Conservation (phyloP, 2,329 filamentous ascomycete species). For the Alternaria conjuncta region DNA sequence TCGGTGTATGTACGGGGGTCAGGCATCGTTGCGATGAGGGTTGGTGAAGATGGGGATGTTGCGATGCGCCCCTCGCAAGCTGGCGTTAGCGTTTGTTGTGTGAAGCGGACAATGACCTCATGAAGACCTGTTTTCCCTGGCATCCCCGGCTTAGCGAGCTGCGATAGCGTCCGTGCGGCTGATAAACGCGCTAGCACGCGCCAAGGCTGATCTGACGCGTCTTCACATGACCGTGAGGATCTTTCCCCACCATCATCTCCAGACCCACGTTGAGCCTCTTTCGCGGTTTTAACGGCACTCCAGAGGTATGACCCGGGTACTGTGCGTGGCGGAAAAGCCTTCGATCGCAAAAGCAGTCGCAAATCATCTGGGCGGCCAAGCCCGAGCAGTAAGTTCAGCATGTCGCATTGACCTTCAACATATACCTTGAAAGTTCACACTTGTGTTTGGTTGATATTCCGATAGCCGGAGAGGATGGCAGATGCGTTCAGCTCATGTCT, state of each 20-base stretch:
- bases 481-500: background rate
- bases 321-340: constrained; percentile 86
- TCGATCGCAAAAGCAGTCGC: constrained; percentile 96
- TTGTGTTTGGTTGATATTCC: background rate
- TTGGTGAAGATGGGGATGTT: background rate
- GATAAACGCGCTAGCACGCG: constrained; percentile 24
- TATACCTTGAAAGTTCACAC: background rate
- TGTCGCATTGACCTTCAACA: background rate
- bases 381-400: constrained; percentile 65
- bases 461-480: background rate
- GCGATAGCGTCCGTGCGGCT: constrained; percentile 17
- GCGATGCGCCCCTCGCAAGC: background rate
- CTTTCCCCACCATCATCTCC: background rate
- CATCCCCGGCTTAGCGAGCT: constrained; percentile 12
- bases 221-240: constrained; percentile 42
- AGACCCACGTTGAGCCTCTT: constrained; percentile 2
- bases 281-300: constrained; percentile 5
- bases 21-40: constrained; percentile 51
- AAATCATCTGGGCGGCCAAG: constrained; percentile 82
- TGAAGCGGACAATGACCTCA: constrained; percentile 33
- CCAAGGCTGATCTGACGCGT: constrained; percentile 26
- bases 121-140: constrained; percentile 25
- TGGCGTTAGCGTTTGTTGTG: constrained; percentile 1
- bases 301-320: constrained; percentile 59
- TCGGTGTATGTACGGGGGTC: constrained; percentile 32